phyloP scores from a whole-genome alignment of 2,329 filamentous ascomycete genomes.

The Bipolaris sorokiniana region DNA sequence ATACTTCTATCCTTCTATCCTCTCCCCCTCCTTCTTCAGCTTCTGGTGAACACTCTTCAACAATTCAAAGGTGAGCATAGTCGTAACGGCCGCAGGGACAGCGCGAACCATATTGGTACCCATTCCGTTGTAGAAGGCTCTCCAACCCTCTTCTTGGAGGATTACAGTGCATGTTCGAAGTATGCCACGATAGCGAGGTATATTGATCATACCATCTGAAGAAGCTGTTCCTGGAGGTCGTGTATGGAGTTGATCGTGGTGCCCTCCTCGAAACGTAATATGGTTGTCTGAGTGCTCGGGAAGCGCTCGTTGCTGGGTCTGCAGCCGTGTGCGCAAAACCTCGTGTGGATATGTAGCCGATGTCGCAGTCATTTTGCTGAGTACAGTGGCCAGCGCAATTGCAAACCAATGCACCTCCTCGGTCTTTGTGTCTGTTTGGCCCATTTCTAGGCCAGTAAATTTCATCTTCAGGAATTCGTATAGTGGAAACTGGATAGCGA shows the following conservation, averaged over 20 bases:
- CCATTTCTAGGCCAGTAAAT: constrained; percentile 91
- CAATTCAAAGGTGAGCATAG: constrained; percentile 96
- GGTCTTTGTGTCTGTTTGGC: constrained; percentile 64
- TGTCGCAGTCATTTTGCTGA: constrained; percentile 94
- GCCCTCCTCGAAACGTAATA: constrained; percentile 54
- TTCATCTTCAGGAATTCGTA: constrained; percentile 92
- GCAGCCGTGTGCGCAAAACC: constrained; percentile 88
- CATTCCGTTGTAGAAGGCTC: constrained; percentile 95
- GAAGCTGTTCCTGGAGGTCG: constrained; percentile 55
- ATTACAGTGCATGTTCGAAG: constrained; percentile 84
- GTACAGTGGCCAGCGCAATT: constrained; percentile 83
- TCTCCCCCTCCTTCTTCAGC: constrained; percentile 60
- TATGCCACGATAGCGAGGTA: constrained; percentile 74
- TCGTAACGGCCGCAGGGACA: constrained; percentile 93
- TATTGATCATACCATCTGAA: constrained; percentile 63
- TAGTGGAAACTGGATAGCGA: constrained; percentile 94
- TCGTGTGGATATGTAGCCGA: constrained; percentile 97
- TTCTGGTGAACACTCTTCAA: constrained; percentile 60
- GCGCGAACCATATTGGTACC: constrained; percentile 97
- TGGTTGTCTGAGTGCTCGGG: constrained; percentile 56
- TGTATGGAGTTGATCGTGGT: constrained; percentile 50
- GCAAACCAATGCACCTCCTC: constrained; percentile 78
- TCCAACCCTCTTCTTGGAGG: constrained; percentile 88
- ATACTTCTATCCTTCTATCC: constrained; percentile 27
- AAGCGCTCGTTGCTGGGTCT: constrained; percentile 83